phyloP scores from a whole-genome alignment of 2,329 filamentous ascomycete genomes.

The Neocatenulostroma microsporum region DNA sequence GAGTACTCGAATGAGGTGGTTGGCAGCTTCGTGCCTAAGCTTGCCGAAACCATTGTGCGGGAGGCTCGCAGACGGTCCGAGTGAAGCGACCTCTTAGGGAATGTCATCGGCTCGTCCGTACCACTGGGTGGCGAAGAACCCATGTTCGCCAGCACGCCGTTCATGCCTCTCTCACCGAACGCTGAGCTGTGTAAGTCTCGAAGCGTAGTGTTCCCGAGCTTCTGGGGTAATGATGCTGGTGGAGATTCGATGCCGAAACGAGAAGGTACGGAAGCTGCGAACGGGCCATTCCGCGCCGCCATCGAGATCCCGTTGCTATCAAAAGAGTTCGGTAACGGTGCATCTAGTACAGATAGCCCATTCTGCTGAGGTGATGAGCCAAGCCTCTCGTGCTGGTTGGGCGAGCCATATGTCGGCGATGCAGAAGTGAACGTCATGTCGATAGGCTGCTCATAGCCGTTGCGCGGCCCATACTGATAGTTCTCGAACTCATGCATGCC shows the following conservation, averaged over 20 bases:
- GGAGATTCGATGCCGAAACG: constrained; percentile 86
- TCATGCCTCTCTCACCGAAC: constrained; percentile 55
- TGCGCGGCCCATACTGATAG: constrained; percentile 22
- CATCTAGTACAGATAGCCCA: constrained; percentile 85
- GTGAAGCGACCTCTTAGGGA: constrained; percentile 56
- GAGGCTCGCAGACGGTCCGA: constrained; percentile 54
- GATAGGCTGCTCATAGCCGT: constrained; percentile 32
- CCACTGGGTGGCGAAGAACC: constrained; percentile 53
- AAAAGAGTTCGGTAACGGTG: constrained; percentile 86
- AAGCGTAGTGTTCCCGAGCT: constrained; percentile 33
- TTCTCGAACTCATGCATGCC: constrained; percentile 19
- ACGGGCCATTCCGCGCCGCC: constrained; percentile 79
- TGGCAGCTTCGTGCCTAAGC: constrained; percentile 42
- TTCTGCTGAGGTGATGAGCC: constrained; percentile 64
- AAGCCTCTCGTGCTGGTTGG: constrained; percentile 67
- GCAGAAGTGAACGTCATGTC: constrained; percentile 52
- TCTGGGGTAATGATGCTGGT: constrained; percentile 55
- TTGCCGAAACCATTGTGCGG: constrained; percentile 53
- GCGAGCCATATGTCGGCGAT: constrained; percentile 69
- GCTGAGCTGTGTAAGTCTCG: constrained; percentile 57
- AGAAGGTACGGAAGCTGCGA: constrained; percentile 85
- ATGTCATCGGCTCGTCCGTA: constrained; percentile 60
- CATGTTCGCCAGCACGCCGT: constrained; percentile 33
- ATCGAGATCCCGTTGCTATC: constrained; percentile 93
- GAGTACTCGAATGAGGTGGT: constrained; percentile 33